Conservation (phyloP, 805 yeast genomes). For the Myxozyma neotropica region DNA sequence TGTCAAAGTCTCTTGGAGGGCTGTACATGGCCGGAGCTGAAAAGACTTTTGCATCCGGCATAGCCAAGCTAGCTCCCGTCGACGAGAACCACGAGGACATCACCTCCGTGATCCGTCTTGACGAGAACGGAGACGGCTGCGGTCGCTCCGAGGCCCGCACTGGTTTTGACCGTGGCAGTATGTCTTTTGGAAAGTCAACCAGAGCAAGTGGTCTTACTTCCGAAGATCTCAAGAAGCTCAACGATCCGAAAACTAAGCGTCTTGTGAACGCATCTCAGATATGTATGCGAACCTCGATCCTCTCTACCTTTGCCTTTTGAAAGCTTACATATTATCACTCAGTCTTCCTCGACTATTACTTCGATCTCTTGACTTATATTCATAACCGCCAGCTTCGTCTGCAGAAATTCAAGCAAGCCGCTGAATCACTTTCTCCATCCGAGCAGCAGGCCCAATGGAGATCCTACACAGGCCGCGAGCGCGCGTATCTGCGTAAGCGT, state of each 20-base stretch:
- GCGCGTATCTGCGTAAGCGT: constrained; percentile 81
- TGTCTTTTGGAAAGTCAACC: background rate
- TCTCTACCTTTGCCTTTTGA: background rate
- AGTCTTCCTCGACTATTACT: constrained; percentile 92
- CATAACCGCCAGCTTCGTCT: constrained; percentile 82
- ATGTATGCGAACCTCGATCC: constrained; percentile 10
- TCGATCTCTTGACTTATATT: constrained; percentile 92
- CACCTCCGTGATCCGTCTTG: constrained; percentile 26
- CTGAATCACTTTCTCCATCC: constrained; percentile 41
- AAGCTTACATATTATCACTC: constrained; percentile 37
- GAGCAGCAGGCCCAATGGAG: constrained; percentile 67
- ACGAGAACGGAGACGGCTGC: background rate
- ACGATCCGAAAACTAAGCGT: constrained; percentile 76
- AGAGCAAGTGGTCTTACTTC: constrained; percentile 10
- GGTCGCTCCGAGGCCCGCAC: background rate
- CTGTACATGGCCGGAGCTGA: constrained; percentile 7
- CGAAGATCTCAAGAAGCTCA: constrained; percentile 51
- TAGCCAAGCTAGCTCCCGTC: constrained; percentile 13
- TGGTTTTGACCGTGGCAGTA: background rate
- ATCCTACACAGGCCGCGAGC: constrained; percentile 79
- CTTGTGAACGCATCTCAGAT: constrained; percentile 83
- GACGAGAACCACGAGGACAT: constrained; percentile 30
- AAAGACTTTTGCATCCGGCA: background rate
- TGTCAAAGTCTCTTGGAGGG: constrained; percentile 16
- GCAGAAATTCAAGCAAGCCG: constrained; percentile 63